Percentiles rank a stretch among this genome's conserved stretches.
phyloP scores from a whole-genome alignment of 176 grass and related monocot genomes.

The Miscanthus lutarioriparius region DNA sequence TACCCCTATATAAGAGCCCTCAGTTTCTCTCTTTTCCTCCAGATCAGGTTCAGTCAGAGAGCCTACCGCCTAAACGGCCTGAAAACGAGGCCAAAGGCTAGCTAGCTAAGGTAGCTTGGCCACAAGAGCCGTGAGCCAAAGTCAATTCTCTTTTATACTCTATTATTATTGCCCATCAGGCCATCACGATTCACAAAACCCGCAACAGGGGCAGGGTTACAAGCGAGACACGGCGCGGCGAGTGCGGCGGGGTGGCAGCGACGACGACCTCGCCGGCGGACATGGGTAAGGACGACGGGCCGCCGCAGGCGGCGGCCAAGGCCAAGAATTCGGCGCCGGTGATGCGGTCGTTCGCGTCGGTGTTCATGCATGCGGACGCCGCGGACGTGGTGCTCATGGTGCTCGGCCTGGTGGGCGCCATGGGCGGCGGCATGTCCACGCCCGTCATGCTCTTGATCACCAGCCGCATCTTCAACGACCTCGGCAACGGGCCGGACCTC shows the following conservation, averaged over 20 bases:
- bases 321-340: not conserved
- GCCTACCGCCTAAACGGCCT: slow-evolving; percentile 23
- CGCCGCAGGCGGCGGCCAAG: not conserved
- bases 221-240: not conserved
- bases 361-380: slow-evolving; percentile 86
- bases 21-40: too few relatives aligned
- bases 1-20: slow-evolving; percentile 12
- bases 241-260: not conserved
- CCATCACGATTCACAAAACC: not conserved
- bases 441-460: slow-evolving; percentile 84
- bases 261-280: not conserved
- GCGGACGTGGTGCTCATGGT: slow-evolving; percentile 66
- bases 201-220: not conserved
- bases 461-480: slow-evolving; percentile 80
- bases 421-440: slow-evolving; percentile 71
- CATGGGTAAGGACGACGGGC: slow-evolving; percentile 25
- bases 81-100: slow-evolving; percentile 7
- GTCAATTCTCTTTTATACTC: not conserved
- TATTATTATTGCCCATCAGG: not conserved
- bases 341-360: slow-evolving; percentile 41
- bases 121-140: not conserved
- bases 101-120: not conserved
- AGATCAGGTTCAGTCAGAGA: slow-evolving; percentile 26
- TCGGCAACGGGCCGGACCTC: slow-evolving; percentile 45
- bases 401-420: slow-evolving; percentile 67